Evolutionary conservation across 1,284 basidiomycete species (phyloP).

Genomic region (Ceratobasidium sp.): DNA sequence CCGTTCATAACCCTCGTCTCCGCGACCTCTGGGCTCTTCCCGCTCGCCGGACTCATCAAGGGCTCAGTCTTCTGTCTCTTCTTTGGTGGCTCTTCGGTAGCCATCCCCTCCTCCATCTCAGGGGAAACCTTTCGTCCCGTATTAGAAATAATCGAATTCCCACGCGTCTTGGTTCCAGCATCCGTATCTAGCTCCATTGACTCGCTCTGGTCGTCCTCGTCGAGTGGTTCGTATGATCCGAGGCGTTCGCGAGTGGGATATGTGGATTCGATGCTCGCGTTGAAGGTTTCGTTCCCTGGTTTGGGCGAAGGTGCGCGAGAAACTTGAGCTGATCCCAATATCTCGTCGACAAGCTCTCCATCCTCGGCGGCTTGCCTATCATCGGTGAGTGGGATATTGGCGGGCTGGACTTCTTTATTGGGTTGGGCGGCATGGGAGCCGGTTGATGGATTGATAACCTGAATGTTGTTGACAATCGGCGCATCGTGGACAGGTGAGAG

Average conservation of each 20-base stretch:
- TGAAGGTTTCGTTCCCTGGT: background rate
- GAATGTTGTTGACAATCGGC: too few species aligned
- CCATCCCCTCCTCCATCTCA: background rate
- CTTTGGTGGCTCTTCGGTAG: slow-evolving; percentile 15
- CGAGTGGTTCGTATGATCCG: background rate
- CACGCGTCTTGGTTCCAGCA: background rate
- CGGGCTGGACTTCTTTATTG: background rate
- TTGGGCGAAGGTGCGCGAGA: slow-evolving; percentile 6
- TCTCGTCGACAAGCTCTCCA: background rate
- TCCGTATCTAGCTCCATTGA: slow-evolving; percentile 38
- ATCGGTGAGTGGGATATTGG: too few species aligned
- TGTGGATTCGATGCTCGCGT: background rate
- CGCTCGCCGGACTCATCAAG: background rate
- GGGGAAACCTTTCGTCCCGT: slow-evolving; percentile 2
- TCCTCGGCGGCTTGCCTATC: background rate
- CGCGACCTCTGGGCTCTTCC: background rate
- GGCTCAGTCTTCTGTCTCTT: slow-evolving; percentile 33
- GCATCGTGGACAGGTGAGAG: too few species aligned
- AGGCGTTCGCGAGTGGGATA: slow-evolving; percentile 7
- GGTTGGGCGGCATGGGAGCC: too few species aligned
- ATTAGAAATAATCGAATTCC: background rate
- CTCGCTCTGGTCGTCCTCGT: slow-evolving; percentile 17
- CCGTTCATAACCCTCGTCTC: slow-evolving; percentile 8
- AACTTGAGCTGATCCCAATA: background rate
- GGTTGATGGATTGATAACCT: too few species aligned